Evolutionary conservation across 306 rosid species (phyloP).

Genomic region (Cucurbita moschata): DNA sequence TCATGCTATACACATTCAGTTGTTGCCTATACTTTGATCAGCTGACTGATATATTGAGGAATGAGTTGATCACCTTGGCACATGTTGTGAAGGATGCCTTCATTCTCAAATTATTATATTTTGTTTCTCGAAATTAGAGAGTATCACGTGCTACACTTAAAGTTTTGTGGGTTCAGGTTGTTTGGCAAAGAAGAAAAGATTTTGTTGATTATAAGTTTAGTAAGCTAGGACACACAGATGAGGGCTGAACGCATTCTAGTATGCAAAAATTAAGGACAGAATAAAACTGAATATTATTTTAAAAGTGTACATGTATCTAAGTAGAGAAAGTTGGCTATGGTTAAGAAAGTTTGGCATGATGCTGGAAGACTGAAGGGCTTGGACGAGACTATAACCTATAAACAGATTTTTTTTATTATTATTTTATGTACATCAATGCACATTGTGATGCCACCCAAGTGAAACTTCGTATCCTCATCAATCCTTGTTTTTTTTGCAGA

Average conservation of each 20-base stretch:
- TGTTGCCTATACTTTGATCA: slow-evolving; percentile 2
- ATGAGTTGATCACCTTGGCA: background rate
- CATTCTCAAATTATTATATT: background rate
- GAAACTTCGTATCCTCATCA: slow-evolving; percentile 10
- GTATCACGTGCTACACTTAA: background rate
- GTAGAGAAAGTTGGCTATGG: background rate
- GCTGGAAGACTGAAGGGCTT: background rate
- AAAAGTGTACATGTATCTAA: background rate
- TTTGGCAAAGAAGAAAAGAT: background rate
- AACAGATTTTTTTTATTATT: background rate
- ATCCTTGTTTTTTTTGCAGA: slow-evolving; percentile 25
- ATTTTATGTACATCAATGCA: background rate
- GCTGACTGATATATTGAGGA: background rate
- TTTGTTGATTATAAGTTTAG: background rate
- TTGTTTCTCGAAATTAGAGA: background rate
- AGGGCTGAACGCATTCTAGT: background rate
- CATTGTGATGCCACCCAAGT: background rate
- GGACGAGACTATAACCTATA: background rate
- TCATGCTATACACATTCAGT: background rate
- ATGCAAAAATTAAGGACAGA: background rate
- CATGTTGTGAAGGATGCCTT: background rate
- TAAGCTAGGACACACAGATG: background rate
- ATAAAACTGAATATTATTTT: background rate
- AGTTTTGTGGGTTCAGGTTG: background rate
- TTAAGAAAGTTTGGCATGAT: background rate